Evolutionary conservation across 306 rosid species (phyloP).

Genomic region (Chamaecrista fasciculata): DNA sequence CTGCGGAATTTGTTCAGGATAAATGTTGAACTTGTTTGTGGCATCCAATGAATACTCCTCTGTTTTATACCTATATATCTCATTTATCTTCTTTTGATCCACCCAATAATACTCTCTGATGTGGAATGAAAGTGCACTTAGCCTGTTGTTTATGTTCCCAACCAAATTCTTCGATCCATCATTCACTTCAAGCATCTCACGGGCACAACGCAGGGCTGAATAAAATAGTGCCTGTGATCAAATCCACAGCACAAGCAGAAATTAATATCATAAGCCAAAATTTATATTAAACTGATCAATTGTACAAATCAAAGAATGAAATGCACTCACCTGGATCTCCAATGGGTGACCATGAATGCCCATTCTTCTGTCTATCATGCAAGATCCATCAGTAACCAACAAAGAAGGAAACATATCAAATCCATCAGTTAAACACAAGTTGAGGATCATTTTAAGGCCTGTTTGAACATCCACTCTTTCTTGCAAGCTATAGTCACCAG

Average conservation of each 20-base stretch:
- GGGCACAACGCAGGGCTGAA: constrained; percentile 93
- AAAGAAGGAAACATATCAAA: constrained; percentile 97
- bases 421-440: constrained; percentile 95
- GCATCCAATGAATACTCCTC: constrained; percentile 93
- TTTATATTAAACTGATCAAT: too few relatives aligned
- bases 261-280: neutral
- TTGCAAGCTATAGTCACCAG: constrained; percentile 84
- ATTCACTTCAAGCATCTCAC: constrained; percentile 75
- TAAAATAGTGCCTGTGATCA: constrained; percentile 79
- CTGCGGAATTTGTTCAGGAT: constrained; percentile 94
- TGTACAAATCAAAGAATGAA: constrained; percentile 23
- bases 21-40: constrained; percentile 90
- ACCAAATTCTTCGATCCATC: constrained; percentile 76
- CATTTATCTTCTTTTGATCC: constrained; percentile 85
- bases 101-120: constrained; percentile 96
- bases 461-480: constrained; percentile 95
- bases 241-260: constrained; percentile 14
- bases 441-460: constrained; percentile 92
- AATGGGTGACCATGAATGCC: constrained; percentile 99
- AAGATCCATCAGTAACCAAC: constrained; percentile 94
- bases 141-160: constrained; percentile 85
- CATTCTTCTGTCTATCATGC: constrained; percentile 98
- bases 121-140: constrained; percentile 94
- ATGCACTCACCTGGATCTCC: constrained; percentile 83
- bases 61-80: constrained; percentile 92